Conservation (phyloP, 1,284 basidiomycete species). For the Ceratobasidium sp. region DNA sequence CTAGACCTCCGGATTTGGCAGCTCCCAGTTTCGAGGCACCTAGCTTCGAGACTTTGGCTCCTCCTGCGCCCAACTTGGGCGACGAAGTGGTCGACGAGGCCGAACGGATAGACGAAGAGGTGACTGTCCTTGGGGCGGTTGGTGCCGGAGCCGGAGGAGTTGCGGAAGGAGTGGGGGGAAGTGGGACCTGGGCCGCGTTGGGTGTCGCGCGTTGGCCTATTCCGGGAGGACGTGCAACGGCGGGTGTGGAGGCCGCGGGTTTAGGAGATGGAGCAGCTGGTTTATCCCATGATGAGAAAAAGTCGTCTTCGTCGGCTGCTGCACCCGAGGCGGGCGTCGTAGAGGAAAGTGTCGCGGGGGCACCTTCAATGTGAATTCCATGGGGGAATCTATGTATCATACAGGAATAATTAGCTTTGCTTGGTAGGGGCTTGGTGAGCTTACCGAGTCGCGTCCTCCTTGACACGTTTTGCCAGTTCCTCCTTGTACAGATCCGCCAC, state of each 20-base stretch:
- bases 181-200: conserved; percentile 53
- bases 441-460: conserved; percentile 80
- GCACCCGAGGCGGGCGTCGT: conserved; percentile 63
- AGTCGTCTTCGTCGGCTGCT: conserved; percentile 77
- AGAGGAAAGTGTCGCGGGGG: conserved; percentile 62
- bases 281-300: conserved; percentile 97
- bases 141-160: conserved; percentile 52
- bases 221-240: conserved; percentile 69
- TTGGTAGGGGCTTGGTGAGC: conserved; percentile 53
- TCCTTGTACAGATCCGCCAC: conserved; percentile 93
- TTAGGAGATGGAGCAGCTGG: conserved; percentile 66
- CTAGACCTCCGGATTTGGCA: conserved; percentile 72
- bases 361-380: conserved; percentile 84
- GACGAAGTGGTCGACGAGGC: conserved; percentile 56
- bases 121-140: conserved; percentile 70
- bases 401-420: conserved; percentile 3
- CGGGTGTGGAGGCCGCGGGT: conserved; percentile 60
- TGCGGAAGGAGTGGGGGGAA: conserved; percentile 52
- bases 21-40: conserved; percentile 59
- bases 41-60: conserved; percentile 59
- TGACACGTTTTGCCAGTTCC: conserved; percentile 86
- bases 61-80: conserved; percentile 54
- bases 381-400: conserved; percentile 71
- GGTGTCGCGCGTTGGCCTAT: conserved; percentile 63
- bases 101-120: conserved; percentile 71